These are phyloP conservation scores for Aspergillus biplanus DNA, from an alignment of 495 filamentous ascomycete genomes.

Conservation along the genomic window DNA sequence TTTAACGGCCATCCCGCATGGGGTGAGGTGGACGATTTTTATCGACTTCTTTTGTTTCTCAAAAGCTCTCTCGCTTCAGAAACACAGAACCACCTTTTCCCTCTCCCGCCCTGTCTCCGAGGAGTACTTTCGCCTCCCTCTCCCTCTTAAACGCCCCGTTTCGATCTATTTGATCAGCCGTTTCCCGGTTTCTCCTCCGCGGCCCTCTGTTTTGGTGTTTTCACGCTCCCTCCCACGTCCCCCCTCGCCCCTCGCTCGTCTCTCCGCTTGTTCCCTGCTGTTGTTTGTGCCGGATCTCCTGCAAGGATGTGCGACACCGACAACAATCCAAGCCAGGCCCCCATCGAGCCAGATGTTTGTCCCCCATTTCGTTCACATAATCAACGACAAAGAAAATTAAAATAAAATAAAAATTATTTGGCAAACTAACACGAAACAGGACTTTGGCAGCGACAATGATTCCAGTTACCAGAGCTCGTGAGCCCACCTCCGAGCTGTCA, in stretches of 20 bases:
- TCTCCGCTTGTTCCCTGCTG: background rate
- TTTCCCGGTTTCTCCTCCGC: background rate
- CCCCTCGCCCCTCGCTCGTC: background rate
- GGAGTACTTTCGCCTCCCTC: background rate
- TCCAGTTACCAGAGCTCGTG: slow-evolving; percentile 40
- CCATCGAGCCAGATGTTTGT: slow-evolving; percentile 41
- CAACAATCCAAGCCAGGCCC: slow-evolving; percentile 11
- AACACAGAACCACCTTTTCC: background rate
- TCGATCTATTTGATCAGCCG: background rate
- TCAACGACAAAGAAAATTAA: background rate
- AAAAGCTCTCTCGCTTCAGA: background rate
- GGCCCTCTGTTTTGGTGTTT: background rate
- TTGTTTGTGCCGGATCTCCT: background rate
- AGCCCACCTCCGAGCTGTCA: slow-evolving; percentile 14
- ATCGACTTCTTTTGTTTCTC: background rate
- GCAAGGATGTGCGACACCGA: slow-evolving; percentile 13
- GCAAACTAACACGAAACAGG: slow-evolving; percentile 22
- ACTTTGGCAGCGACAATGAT: slow-evolving; percentile 29
- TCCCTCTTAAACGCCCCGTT: background rate
- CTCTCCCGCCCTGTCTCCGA: background rate
- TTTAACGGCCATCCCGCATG: slow-evolving; percentile 32
- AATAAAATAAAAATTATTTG: background rate
- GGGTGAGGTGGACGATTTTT: background rate
- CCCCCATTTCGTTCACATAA: background rate
- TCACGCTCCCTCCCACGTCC: background rate